Evolutionary conservation across 208 protist genomes (phyloP), one percentile per base, ranked within the genome.

Genomic region (Trypanosomatidae sp.): DNA sequence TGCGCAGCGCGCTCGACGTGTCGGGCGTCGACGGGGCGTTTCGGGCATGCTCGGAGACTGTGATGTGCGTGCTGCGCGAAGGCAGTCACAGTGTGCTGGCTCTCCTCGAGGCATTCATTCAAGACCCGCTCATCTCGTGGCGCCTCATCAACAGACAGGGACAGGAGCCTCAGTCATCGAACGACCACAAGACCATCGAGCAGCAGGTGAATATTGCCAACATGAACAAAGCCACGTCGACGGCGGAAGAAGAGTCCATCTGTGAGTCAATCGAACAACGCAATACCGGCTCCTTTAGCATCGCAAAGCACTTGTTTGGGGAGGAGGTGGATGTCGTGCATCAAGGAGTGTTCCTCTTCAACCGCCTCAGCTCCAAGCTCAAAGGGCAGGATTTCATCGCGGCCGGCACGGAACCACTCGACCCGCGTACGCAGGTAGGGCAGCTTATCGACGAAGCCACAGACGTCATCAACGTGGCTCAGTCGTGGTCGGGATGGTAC

Each of bases 111-210:
- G 99, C 99, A 3, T 99, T 99, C 82, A 98, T 99, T 55, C 96
- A 99, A 85, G 99, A 99, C 83, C 99, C 99, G 22, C 88, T 99
- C 10, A 99, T 99, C 71, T 99, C 99, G 46, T 99, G 99, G 99
- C 86, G 99, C 36, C 88, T 99, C 30, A 77, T 94, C 41, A 93
- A 93, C 62, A 81, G 85, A 7, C 87, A 85, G 1, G 89, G 88
- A 2, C 74, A 95, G 74, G 88, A 95, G 71, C 88, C 85, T 25
- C 74, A 92, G 79, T 82, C 79, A 15, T 91, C 90, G 22, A 90
- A 80, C 30, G 87, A 93, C 30, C 79, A 92, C 75, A 83, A 85
- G 69, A 86, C 88, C 1, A 93, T 95, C 66, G 90, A 94, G 60
- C 85, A 95, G 71, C 85, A 93, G 60, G 67, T 91, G 39, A 80